These are phyloP conservation scores for Malbranchea zuffiana DNA, from an alignment of 2,329 filamentous ascomycete genomes.

Conservation along the genomic window DNA sequence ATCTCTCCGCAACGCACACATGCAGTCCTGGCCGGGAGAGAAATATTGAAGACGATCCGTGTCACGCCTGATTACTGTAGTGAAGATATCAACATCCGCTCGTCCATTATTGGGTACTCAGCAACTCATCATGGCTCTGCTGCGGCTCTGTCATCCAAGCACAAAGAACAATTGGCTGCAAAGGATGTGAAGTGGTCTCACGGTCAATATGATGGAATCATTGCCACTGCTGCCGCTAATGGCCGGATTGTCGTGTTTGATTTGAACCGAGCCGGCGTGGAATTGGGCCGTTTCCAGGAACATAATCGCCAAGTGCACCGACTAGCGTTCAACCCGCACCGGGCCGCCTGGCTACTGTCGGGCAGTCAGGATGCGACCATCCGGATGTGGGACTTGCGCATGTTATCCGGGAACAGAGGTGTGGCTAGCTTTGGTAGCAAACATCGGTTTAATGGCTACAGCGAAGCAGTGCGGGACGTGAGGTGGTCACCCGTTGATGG, in stretches of 20 bases:
- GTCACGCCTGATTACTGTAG: slow-evolving; percentile 46
- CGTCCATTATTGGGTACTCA: slow-evolving; percentile 48
- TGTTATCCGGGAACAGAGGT: slow-evolving; percentile 39
- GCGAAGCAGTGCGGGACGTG: slow-evolving; percentile 52
- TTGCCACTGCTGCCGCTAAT: slow-evolving; percentile 54
- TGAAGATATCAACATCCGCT: slow-evolving; percentile 54
- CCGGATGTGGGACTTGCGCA: slow-evolving; percentile 53
- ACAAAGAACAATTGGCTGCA: slow-evolving; percentile 50
- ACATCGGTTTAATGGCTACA: slow-evolving; percentile 45
- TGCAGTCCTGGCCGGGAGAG: slow-evolving; percentile 53
- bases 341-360: slow-evolving; percentile 50
- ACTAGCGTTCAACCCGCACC: slow-evolving; percentile 53
- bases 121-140: slow-evolving; percentile 39
- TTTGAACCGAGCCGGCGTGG: slow-evolving; percentile 49
- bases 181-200: slow-evolving; percentile 60
- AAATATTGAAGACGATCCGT: slow-evolving; percentile 55
- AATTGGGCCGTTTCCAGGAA: slow-evolving; percentile 52
- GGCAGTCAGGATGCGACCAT: slow-evolving; percentile 56
- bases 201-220: slow-evolving; percentile 47
- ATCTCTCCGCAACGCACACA: slow-evolving; percentile 53
- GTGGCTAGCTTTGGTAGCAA: slow-evolving; percentile 45
- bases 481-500: slow-evolving; percentile 55
- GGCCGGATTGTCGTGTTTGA: slow-evolving; percentile 57
- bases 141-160: slow-evolving; percentile 36
- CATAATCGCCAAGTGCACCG: slow-evolving; percentile 56